These are phyloP conservation scores for Clonostachys rhizophaga DNA, from an alignment of 2,329 filamentous ascomycete genomes.

Conservation along the genomic window DNA sequence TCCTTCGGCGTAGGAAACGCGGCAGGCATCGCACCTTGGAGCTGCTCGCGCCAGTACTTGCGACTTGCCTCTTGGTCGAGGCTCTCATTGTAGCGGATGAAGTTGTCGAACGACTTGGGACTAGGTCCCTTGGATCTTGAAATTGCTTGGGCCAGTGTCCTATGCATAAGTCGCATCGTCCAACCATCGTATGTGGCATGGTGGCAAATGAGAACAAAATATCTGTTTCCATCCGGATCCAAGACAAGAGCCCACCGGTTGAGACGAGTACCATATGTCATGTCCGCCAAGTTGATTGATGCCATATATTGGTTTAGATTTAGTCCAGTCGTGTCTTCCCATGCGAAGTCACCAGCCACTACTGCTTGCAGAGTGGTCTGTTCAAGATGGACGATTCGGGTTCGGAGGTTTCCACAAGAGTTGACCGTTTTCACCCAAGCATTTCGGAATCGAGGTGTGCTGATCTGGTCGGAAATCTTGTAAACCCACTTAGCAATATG, in stretches of 20 bases:
- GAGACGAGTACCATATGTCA: neutral
- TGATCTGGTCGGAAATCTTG: slow-evolving; percentile 7
- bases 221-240: no score
- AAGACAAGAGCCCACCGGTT: neutral
- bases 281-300: neutral
- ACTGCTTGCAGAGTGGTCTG: neutral
- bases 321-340: neutral
- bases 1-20: neutral
- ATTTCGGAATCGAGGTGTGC: slow-evolving; percentile 12
- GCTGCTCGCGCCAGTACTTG: neutral
- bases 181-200: slow-evolving; percentile 49
- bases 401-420: slow-evolving; percentile 1
- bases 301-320: no score
- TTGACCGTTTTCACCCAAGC: slow-evolving; percentile 13
- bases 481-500: slow-evolving; percentile 15
- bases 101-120: slow-evolving; percentile 23
- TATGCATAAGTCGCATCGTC: slow-evolving; percentile 31
- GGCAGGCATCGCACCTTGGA: slow-evolving; percentile 1
- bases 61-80: slow-evolving; percentile 5
- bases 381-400: neutral
- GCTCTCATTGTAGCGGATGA: slow-evolving; percentile 33
- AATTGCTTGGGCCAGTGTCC: neutral
- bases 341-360: neutral
- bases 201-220: slow-evolving; percentile 4
- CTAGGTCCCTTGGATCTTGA: neutral